These are phyloP conservation scores for Suillus weaverae DNA, from an alignment of 768 basidiomycete genomes.

Conservation along the genomic window DNA sequence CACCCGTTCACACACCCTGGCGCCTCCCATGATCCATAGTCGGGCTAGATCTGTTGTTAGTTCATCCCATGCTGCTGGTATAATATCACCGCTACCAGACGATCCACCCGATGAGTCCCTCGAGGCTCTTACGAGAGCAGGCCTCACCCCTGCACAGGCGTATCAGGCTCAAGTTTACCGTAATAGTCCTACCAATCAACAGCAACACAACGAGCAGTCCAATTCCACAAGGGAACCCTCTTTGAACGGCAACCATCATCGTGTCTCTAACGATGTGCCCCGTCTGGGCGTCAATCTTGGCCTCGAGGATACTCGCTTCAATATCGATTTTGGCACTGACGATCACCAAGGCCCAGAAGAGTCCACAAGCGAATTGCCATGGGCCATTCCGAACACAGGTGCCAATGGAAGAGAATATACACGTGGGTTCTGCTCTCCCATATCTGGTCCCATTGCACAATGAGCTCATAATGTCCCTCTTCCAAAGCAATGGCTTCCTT, in stretches of 20 bases:
- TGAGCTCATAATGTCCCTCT: constrained; percentile 25
- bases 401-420: constrained; percentile 31
- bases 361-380: constrained; percentile 57
- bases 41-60: constrained; percentile 55
- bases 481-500: constrained; percentile 26
- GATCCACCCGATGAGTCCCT: constrained; percentile 49
- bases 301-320: constrained; percentile 56
- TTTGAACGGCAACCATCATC: constrained; percentile 28
- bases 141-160: constrained; percentile 75
- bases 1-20: constrained; percentile 31
- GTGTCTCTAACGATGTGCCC: constrained; percentile 33
- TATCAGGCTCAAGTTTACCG: constrained; percentile 76
- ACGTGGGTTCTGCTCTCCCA: constrained; percentile 40
- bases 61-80: constrained; percentile 40
- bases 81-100: constrained; percentile 47
- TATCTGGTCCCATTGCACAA: constrained; percentile 29
- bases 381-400: constrained; percentile 34
- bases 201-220: constrained; percentile 17
- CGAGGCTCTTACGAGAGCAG: constrained; percentile 47
- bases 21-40: constrained; percentile 41
- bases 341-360: constrained; percentile 43
- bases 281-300: constrained; percentile 47
- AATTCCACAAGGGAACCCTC: constrained; percentile 26
- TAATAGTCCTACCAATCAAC: constrained; percentile 40
- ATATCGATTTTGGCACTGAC: constrained; percentile 49